These are phyloP conservation scores for Glutinoglossum americanum DNA, from an alignment of 495 filamentous ascomycete species.

Conservation along the genomic window DNA sequence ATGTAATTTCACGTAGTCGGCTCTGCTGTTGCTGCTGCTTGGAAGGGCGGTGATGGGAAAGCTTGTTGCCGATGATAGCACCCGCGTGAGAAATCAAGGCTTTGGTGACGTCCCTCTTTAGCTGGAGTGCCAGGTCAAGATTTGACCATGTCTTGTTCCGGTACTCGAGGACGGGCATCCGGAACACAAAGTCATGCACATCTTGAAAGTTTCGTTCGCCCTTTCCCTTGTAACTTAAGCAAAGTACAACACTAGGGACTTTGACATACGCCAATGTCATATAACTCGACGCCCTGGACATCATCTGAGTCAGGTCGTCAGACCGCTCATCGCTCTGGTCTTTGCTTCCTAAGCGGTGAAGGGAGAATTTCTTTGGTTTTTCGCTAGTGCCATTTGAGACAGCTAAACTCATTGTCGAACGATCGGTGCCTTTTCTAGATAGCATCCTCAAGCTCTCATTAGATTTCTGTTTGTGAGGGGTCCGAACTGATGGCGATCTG, in stretches of 20 bases:
- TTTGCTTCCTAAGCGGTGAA: constrained; percentile 27
- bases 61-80: constrained; percentile 92
- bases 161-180: constrained; percentile 83
- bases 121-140: constrained; percentile 69
- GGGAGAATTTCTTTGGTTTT: constrained; percentile 31
- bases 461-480: constrained; percentile 24
- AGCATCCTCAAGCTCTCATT: constrained; percentile 36
- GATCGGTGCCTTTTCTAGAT: constrained; percentile 21
- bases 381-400: constrained; percentile 18
- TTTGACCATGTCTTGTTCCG: constrained; percentile 99
- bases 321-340: constrained; percentile 38
- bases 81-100: constrained; percentile 89
- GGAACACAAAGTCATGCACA: constrained; percentile 92
- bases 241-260: constrained; percentile 83
- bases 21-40: constrained; percentile 35
- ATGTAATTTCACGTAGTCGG: constrained; percentile 59
- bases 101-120: constrained; percentile 86
- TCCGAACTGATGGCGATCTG: neutral
- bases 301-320: constrained; percentile 97
- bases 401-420: constrained; percentile 29
- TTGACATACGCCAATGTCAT: constrained; percentile 94
- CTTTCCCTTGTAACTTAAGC: constrained; percentile 90
- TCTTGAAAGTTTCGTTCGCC: constrained; percentile 89
- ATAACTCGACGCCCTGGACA: constrained; percentile 81
- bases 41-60: constrained; percentile 44